Evolutionary conservation across 768 basidiomycete species (phyloP), one percentile per base, ranked within the genome.

Genomic region (Naganishia randhawae): DNA sequence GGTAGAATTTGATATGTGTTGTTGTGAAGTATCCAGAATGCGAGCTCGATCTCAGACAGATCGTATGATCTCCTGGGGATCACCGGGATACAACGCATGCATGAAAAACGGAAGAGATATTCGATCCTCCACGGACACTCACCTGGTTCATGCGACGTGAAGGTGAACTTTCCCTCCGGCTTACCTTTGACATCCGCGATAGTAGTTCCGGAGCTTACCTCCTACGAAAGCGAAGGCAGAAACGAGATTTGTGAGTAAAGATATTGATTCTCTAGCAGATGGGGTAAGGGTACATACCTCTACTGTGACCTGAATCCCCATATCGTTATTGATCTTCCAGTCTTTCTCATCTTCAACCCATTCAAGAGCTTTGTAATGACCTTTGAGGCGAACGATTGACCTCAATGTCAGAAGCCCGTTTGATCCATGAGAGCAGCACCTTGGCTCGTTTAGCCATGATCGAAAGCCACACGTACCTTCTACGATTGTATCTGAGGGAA

Each of bases 21-120:
- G 91, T 80, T 6, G 73, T 71, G 80, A 90, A 90, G 92, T 91
- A 95, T 17, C 90, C 86, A 2, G 82, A 81, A 32, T 91, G 88
- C 81, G 92, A 89, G 80, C 95, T 95, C 22, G 91, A 90, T 7
- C 91, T 91, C 57, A 98, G 85, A 78, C 96, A 99, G 76, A 99
- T 96, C 63, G 90, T 88, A 82, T 99, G 96, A 83, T 98, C 96
- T 54, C 94, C 94, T 78, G 55, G 19, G 7, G 42, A 16, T 19
- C 5, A 11, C 5, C 3, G 39, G 9, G 25, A 14, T n/a, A n/a
- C n/a, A n/a, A n/a, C n/a, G n/a, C n/a, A n/a, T n/a, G n/a, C n/a
- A n/a, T n/a, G n/a, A n/a, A n/a, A n/a, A n/a, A n/a, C n/a, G n/a
- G 9, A 6, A 53, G 52, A 52, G 41, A 45, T 29, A 14, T 14